Percentiles rank a stretch among this genome's conserved stretches.
Evolutionary conservation across 169 alveolate genomes (phyloP).

Genomic region (Neospora caninum): DNA sequence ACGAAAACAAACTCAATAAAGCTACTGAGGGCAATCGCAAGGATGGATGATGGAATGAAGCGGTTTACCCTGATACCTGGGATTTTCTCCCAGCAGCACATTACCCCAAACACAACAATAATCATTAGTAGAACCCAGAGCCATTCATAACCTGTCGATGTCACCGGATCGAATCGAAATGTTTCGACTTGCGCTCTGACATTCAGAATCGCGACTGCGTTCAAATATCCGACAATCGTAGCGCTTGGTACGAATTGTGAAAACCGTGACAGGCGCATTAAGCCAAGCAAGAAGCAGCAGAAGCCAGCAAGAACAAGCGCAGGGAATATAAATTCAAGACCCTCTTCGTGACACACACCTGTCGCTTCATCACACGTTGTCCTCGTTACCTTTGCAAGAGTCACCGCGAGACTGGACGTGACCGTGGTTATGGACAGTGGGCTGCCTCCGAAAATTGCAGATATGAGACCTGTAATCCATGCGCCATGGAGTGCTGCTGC

Average conservation of each 20-base stretch:
- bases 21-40: slow-evolving; percentile 40
- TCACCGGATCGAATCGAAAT: slow-evolving; percentile 39
- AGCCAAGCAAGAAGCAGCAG: slow-evolving; percentile 11
- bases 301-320: slow-evolving; percentile 45
- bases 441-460: slow-evolving; percentile 46
- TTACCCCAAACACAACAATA: slow-evolving; percentile 13
- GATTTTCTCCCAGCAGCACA: slow-evolving; percentile 37
- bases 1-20: slow-evolving; percentile 31
- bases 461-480: slow-evolving; percentile 42
- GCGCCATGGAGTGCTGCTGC: slow-evolving; percentile 36
- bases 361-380: slow-evolving; percentile 4
- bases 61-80: neutral
- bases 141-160: slow-evolving; percentile 59
- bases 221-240: slow-evolving; percentile 48
- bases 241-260: slow-evolving; percentile 47
- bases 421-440: slow-evolving; percentile 26
- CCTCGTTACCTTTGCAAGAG: slow-evolving; percentile 48
- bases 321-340: slow-evolving; percentile 48
- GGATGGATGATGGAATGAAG: slow-evolving; percentile 44
- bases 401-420: slow-evolving; percentile 45
- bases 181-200: slow-evolving; percentile 46
- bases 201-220: slow-evolving; percentile 53
- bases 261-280: slow-evolving; percentile 22
- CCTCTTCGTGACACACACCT: neutral
- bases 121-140: slow-evolving; percentile 31